phyloP scores from a whole-genome alignment of 441 rosid genomes.

The Erodium moschatum region DNA sequence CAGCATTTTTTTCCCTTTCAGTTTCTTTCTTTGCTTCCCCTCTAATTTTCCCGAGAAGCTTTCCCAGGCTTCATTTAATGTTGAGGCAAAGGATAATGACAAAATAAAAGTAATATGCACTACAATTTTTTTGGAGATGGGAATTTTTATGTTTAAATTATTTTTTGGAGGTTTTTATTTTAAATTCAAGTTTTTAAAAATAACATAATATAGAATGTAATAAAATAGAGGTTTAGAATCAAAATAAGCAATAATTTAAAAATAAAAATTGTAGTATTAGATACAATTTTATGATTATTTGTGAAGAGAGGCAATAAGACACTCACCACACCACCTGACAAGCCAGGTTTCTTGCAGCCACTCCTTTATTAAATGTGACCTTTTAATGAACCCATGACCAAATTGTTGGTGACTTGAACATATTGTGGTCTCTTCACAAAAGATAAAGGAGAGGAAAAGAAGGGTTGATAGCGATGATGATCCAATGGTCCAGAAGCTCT shows the following conservation, averaged over 20 bases:
- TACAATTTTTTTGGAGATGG: too few species aligned
- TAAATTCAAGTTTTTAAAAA: too few species aligned
- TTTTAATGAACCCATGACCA: constrained; percentile 26
- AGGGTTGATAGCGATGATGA: background rate
- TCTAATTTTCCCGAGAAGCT: constrained; percentile 26
- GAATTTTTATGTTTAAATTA: too few species aligned
- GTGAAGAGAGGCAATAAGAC: constrained; percentile 15
- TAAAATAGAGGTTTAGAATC: too few species aligned
- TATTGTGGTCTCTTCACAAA: background rate
- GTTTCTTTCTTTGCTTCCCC: constrained; percentile 19
- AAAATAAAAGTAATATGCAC: too few species aligned
- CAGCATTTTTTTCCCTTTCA: constrained; percentile 6
- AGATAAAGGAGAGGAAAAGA: background rate
- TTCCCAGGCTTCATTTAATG: constrained; percentile 20
- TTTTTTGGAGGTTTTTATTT: too few species aligned
- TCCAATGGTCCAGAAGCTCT: constrained; percentile 8
- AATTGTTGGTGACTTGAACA: background rate
- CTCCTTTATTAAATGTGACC: constrained; percentile 24
- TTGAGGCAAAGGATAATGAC: background rate
- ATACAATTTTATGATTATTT: too few species aligned
- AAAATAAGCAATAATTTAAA: too few species aligned
- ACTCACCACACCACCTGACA: constrained; percentile 33
- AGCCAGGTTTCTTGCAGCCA: constrained; percentile 31
- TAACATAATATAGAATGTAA: too few species aligned
- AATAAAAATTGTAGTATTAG: too few species aligned